Base-by-base conservation (phyloP, 2,329 filamentous ascomycete species). In the Trichoderma simmonsii region DNA sequence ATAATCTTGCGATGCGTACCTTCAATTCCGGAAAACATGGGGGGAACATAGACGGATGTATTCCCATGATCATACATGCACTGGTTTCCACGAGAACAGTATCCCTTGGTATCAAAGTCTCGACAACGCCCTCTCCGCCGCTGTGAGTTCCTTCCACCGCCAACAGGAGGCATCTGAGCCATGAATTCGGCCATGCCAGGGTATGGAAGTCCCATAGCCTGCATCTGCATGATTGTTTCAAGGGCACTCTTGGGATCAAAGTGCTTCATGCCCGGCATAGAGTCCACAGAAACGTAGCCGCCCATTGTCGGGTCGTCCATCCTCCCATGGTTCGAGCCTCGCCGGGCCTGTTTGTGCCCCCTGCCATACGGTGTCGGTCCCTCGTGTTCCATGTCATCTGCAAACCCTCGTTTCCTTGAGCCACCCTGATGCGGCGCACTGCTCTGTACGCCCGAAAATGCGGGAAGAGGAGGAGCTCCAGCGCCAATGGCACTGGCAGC, bases 51-150 rank as follows among this genome's bases (percentile, higher is more conserved):
- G 4, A 81, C 74, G 14, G 85, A 83, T 73, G 89, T 85, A 65
- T 86, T 84, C 9, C 88, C 89, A 78, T 95, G 93, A 75, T 93
- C 89, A 76, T 88, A 94, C 51, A 85, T 86, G 80, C 93, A 95
- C 26, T 85, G 87, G 75, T 85, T 88, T 3, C 92, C 91, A 51
- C 89, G 83, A 6, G 89, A 86, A 77, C 93, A 95, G 76, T 88
- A 93, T 0, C 93, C 93, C 75, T 92, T 92, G 1, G 83, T 88
- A 72, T 93, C 91, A 76, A 92, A 94, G 79, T 93, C 90, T 71
- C 87, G 85, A 77, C 92, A 95, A 72, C 72, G 85, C 71, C 85
- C 80, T 74, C 81, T 83, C 63, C 80, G 82, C 71, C 81, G 82
- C 51, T 77, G 78, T 54, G 78, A 77, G 71, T 39, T 74, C 68